phyloP scores from a whole-genome alignment of 306 rosid genomes.

The Trifolium fragiferum region DNA sequence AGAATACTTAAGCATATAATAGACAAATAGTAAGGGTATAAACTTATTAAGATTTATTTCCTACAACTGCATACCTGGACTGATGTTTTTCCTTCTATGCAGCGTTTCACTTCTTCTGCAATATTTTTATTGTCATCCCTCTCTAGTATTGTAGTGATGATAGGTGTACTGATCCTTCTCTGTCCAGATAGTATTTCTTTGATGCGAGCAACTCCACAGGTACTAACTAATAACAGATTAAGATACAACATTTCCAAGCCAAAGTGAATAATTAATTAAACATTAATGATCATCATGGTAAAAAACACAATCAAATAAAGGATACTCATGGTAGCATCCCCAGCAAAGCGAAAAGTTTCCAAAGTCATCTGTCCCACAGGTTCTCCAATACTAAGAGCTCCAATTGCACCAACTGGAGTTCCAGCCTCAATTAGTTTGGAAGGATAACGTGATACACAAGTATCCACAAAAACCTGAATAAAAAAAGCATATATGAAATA shows the following conservation, averaged over 20 bases:
- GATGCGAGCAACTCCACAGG: slow-evolving; percentile 91
- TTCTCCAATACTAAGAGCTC: slow-evolving; percentile 96
- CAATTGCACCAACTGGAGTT: slow-evolving; percentile 88
- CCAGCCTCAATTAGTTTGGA: slow-evolving; percentile 80
- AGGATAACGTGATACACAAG: slow-evolving; percentile 79
- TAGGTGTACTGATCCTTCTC: slow-evolving; percentile 79
- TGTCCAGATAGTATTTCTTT: slow-evolving; percentile 85
- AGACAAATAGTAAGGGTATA: slow-evolving; percentile 13
- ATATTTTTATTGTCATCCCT: slow-evolving; percentile 54
- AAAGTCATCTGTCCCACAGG: slow-evolving; percentile 96
- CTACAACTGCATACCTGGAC: slow-evolving; percentile 64
- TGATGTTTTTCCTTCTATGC: slow-evolving; percentile 80
- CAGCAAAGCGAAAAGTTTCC: slow-evolving; percentile 94
- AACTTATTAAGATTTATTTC: background rate
- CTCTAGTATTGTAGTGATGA: slow-evolving; percentile 77
- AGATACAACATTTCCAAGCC: slow-evolving; percentile 46
- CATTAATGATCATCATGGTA: slow-evolving; percentile 19
- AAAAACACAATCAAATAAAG: slow-evolving; percentile 47
- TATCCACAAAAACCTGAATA: slow-evolving; percentile 72
- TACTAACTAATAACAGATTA: slow-evolving; percentile 66
- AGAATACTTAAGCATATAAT: slow-evolving; percentile 5
- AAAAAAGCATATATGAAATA: slow-evolving; percentile 19
- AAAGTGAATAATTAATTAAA: slow-evolving; percentile 12
- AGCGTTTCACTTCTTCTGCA: slow-evolving; percentile 78
- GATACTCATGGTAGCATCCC: slow-evolving; percentile 99